Conservation (phyloP, 768 basidiomycete species). For the Leucosporidium yakuticum region DNA sequence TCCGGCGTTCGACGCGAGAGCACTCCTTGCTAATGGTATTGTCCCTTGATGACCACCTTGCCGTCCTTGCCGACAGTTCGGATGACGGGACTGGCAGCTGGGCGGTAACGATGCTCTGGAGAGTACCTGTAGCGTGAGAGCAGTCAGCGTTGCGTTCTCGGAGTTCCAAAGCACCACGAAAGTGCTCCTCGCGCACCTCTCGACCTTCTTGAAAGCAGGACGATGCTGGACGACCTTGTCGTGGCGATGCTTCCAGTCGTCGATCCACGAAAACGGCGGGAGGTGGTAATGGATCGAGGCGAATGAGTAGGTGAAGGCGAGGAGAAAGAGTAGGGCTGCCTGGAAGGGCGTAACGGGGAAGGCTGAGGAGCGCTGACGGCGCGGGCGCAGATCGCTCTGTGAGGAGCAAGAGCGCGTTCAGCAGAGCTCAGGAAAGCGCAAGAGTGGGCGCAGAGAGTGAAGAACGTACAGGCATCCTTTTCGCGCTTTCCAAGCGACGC, state of each 20-base stretch:
- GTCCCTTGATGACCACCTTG: constrained; percentile 3
- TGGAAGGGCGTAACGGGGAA: not conserved
- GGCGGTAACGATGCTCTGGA: constrained; percentile 30
- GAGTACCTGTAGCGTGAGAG: constrained; percentile 22
- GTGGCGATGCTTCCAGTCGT: constrained; percentile 1
- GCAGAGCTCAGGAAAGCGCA: too few species aligned
- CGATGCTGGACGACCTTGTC: constrained; percentile 7
- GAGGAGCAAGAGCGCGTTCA: too few species aligned
- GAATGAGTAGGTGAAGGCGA: constrained; percentile 17
- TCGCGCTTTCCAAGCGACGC: too few species aligned
- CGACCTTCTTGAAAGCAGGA: constrained; percentile 16
- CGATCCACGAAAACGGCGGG: constrained; percentile 24
- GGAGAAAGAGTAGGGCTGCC: constrained; percentile 9
- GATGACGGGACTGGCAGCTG: constrained; percentile 31
- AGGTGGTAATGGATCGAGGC: constrained; percentile 12
- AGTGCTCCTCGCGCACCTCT: constrained; percentile 10
- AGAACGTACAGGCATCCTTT: too few species aligned
- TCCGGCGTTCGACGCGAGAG: too few species aligned
- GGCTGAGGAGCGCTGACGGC: too few species aligned
- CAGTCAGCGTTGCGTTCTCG: not conserved
- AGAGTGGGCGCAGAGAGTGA: too few species aligned
- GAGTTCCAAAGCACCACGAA: not conserved
- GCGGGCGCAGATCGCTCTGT: too few species aligned
- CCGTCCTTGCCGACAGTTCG: constrained; percentile 23
- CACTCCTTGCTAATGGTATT: too few species aligned